phyloP scores from a whole-genome alignment of 768 basidiomycete species.

The Dioszegia crocea region DNA sequence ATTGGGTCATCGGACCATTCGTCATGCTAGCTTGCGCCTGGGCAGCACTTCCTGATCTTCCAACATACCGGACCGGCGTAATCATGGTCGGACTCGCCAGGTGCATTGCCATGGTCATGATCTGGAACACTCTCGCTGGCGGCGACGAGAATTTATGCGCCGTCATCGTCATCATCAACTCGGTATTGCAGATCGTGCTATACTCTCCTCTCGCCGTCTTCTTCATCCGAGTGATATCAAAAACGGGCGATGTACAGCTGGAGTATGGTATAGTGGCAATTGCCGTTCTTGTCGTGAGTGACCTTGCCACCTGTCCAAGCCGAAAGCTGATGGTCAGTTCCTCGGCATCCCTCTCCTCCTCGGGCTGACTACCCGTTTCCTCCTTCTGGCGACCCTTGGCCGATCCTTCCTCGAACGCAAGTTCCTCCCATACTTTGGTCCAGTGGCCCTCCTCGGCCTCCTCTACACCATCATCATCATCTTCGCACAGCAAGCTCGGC shows the following conservation, averaged over 20 bases:
- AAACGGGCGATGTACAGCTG: conserved; percentile 60
- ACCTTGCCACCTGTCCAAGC: neutral
- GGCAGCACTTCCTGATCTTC: conserved; percentile 71
- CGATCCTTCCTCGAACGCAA: conserved; percentile 56
- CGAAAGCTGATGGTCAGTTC: conserved; percentile 51
- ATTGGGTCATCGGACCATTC: conserved; percentile 77
- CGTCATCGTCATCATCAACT: conserved; percentile 75
- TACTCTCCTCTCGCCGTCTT: conserved; percentile 70
- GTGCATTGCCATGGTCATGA: conserved; percentile 58
- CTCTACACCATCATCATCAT: conserved; percentile 62
- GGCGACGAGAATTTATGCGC: conserved; percentile 72
- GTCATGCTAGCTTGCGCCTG: conserved; percentile 77
- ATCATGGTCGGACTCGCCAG: conserved; percentile 75
- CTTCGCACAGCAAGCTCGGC: conserved; percentile 54
- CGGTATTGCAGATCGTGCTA: conserved; percentile 69
- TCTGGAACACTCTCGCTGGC: conserved; percentile 71
- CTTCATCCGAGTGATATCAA: conserved; percentile 69
- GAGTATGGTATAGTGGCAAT: conserved; percentile 54
- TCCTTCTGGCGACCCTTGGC: conserved; percentile 54
- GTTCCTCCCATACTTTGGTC: conserved; percentile 68
- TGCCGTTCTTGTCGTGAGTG: conserved; percentile 46
- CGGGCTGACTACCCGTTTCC: conserved; percentile 66
- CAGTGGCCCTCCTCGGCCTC: conserved; percentile 67
- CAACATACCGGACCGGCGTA: conserved; percentile 69
- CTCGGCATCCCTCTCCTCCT: conserved; percentile 74